Conservation (phyloP, 2,329 filamentous ascomycete genomes). For the Fusarium decemcellulare region DNA sequence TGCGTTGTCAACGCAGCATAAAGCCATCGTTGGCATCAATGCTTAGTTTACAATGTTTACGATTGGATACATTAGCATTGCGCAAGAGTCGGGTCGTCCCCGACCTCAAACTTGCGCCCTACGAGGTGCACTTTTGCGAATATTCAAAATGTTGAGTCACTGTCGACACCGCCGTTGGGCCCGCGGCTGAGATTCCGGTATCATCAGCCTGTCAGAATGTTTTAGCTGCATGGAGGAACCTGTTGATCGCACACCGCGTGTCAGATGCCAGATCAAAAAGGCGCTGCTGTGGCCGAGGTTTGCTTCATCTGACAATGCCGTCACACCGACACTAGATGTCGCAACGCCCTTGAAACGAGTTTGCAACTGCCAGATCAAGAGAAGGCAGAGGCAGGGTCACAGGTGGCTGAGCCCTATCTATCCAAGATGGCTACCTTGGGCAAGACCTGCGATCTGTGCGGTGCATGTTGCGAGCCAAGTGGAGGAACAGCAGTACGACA, state of each 20-base stretch:
- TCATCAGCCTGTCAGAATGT: constrained; percentile 14
- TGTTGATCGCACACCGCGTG: constrained; percentile 3
- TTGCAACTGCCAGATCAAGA: neutral
- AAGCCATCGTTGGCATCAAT: neutral
- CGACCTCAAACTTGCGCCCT: constrained; percentile 19
- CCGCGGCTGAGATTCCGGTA: neutral
- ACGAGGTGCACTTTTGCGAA: neutral
- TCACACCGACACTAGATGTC: constrained; percentile 45
- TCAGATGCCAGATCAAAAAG: constrained; percentile 19
- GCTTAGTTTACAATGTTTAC: constrained; percentile 2
- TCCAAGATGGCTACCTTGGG: neutral
- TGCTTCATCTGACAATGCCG: constrained; percentile 41
- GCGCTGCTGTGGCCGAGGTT: constrained; percentile 13
- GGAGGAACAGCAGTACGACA: neutral
- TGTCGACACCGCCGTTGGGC: neutral
- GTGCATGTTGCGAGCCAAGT: constrained; percentile 9
- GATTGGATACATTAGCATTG: constrained; percentile 12
- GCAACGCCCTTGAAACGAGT: constrained; percentile 24
- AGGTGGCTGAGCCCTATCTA: constrained; percentile 18
- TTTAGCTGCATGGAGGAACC: constrained; percentile 24
- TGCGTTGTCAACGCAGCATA: neutral
- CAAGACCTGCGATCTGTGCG: constrained; percentile 9
- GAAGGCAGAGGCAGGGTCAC: neutral
- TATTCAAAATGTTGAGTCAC: neutral
- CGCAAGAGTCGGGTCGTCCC: constrained; percentile 6